Conservation (phyloP, 106 monocot genomes). For the Dendrobium huoshanense region DNA sequence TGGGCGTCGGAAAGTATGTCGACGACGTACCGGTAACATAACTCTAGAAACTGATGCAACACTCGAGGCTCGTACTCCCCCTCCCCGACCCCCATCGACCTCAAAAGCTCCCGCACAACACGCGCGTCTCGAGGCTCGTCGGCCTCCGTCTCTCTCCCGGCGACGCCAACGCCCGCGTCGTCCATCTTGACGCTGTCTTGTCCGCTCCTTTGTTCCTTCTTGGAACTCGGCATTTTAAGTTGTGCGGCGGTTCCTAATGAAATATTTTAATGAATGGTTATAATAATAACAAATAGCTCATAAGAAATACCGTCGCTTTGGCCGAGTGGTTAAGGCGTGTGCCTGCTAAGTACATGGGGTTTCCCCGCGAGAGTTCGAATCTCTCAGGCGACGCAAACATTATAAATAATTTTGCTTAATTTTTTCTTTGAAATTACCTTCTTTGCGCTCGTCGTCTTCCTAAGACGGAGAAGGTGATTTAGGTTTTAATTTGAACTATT, state of each 20-base stretch:
- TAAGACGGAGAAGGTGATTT: too few relatives aligned
- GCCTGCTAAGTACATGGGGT: slow-evolving; percentile 66
- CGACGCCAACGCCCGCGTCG: slow-evolving; percentile 16
- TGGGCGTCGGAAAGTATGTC: slow-evolving; percentile 85
- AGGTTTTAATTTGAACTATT: too few relatives aligned
- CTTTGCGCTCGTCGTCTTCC: too few relatives aligned
- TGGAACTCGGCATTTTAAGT: too few relatives aligned
- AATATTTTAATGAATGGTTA: neutral
- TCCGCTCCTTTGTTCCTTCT: neutral
- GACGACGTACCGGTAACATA: slow-evolving; percentile 85
- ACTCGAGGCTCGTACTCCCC: slow-evolving; percentile 81
- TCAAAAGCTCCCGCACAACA: slow-evolving; percentile 67
- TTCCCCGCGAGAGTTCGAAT: slow-evolving; percentile 98
- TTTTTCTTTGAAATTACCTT: too few relatives aligned
- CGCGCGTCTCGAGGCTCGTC: slow-evolving; percentile 78
- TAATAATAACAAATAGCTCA: neutral
- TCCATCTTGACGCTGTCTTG: neutral
- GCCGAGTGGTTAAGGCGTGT: slow-evolving; percentile 79
- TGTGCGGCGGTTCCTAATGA: too few relatives aligned
- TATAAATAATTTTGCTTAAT: too few relatives aligned
- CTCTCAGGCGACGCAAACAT: slow-evolving; percentile 71
- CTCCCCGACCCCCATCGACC: slow-evolving; percentile 85
- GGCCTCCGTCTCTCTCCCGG: slow-evolving; percentile 9
- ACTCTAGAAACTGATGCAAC: slow-evolving; percentile 83
- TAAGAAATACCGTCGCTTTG: slow-evolving; percentile 31